These are phyloP conservation scores for Penicillium salamii DNA, from an alignment of 495 filamentous ascomycete genomes.

Conservation along the genomic window DNA sequence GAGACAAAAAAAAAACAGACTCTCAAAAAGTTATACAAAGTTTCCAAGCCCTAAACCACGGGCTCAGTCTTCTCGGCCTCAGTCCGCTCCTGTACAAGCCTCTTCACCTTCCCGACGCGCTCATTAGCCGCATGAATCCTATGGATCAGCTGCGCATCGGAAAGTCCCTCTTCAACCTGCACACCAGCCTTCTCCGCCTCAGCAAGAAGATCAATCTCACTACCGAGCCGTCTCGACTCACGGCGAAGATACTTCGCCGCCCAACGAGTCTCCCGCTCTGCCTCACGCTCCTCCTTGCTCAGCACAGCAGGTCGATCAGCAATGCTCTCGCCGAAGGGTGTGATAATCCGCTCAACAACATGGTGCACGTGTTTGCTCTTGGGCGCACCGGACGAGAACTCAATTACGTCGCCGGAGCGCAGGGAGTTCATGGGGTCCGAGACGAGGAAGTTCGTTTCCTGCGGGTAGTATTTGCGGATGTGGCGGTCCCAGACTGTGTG, in stretches of 20 bases:
- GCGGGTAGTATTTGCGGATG: conserved; percentile 42
- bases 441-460: conserved; percentile 53
- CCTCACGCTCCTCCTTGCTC: conserved; percentile 58
- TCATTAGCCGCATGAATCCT: conserved; percentile 17
- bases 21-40: not conserved
- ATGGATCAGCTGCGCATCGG: conserved; percentile 22
- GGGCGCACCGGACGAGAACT: conserved; percentile 65
- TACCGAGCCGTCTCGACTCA: conserved; percentile 30
- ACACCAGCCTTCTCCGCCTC: conserved; percentile 1
- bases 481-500: conserved; percentile 36
- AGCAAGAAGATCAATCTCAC: conserved; percentile 17
- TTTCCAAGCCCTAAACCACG: not conserved
- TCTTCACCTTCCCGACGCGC: conserved; percentile 27
- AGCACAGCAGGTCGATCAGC: conserved; percentile 61
- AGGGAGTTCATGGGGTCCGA: conserved; percentile 74
- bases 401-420: conserved; percentile 74
- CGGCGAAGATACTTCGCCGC: conserved; percentile 49
- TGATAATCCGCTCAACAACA: conserved; percentile 74
- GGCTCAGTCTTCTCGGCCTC: not conserved
- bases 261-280: conserved; percentile 44
- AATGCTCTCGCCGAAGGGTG: conserved; percentile 64
- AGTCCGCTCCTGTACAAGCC: conserved; percentile 19
- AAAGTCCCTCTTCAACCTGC: conserved; percentile 7
- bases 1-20: conserved; percentile 9
- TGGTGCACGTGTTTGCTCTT: conserved; percentile 66